A percentile compares a stretch with the other conserved stretches of the same genome.
Evolutionary conservation across 805 yeast genomes (phyloP).

Genomic region (Candida verbasci): DNA sequence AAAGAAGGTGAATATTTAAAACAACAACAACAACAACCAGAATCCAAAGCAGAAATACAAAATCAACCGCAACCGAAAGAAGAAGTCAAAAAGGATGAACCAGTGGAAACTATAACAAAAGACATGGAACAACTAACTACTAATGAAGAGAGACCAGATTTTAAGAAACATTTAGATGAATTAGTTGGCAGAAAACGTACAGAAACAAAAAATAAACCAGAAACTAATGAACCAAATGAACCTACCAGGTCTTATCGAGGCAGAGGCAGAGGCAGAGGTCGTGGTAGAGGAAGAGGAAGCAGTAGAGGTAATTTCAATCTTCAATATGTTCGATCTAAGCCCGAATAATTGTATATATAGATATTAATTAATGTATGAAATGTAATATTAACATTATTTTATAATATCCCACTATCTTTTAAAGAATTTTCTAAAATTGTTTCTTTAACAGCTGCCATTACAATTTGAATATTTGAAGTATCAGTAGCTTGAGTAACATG

Average conservation of each 20-base stretch:
- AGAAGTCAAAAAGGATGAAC: slow-evolving; percentile 3
- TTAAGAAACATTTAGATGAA: slow-evolving; percentile 25
- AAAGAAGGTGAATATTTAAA: slow-evolving; percentile 10
- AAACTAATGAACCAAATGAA: too few relatives aligned
- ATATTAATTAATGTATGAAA: slow-evolving; percentile 4
- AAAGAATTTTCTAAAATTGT: slow-evolving; percentile 72
- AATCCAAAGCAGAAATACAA: too few relatives aligned
- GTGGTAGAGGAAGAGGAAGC: slow-evolving; percentile 12
- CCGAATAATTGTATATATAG: not conserved
- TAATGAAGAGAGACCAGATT: slow-evolving; percentile 22
- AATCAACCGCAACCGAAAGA: slow-evolving; percentile 2
- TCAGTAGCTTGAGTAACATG: slow-evolving; percentile 95
- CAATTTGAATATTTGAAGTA: slow-evolving; percentile 81
- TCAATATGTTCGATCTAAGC: slow-evolving; percentile 19
- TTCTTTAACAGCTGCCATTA: slow-evolving; percentile 79
- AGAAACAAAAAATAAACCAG: slow-evolving; percentile 2
- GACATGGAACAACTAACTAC: slow-evolving; percentile 1
- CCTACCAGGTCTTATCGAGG: slow-evolving; percentile 2
- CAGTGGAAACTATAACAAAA: not conserved
- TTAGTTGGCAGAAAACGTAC: slow-evolving; percentile 15
- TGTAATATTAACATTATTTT: too few relatives aligned
- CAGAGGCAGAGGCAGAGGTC: slow-evolving; percentile 11
- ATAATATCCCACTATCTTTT: slow-evolving; percentile 70
- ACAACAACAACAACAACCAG: too few relatives aligned
- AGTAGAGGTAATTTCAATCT: slow-evolving; percentile 18